Conservation (phyloP, 768 basidiomycete species). For the Lactifluus volemus region DNA sequence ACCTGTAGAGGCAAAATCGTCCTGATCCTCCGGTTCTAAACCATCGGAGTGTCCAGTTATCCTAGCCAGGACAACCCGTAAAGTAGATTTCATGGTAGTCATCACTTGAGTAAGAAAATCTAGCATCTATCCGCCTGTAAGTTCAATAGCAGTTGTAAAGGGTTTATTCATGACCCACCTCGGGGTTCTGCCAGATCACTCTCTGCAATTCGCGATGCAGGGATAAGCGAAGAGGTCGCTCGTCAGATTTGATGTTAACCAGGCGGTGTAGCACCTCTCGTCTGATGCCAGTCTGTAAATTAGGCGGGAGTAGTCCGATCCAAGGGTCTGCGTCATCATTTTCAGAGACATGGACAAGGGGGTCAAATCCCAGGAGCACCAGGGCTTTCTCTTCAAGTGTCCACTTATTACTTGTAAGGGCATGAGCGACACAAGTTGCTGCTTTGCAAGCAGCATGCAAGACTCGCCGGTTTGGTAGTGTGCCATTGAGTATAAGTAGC, state of each 20-base stretch:
- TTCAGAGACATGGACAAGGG: slow-evolving; percentile 41
- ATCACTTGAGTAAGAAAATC: slow-evolving; percentile 32
- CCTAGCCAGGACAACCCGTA: slow-evolving; percentile 32
- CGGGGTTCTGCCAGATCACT: slow-evolving; percentile 56
- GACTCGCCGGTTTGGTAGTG: slow-evolving; percentile 47
- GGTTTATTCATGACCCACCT: slow-evolving; percentile 48
- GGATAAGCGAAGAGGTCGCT: slow-evolving; percentile 15
- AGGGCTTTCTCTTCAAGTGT: slow-evolving; percentile 52
- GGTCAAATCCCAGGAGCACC: slow-evolving; percentile 58
- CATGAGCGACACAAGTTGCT: slow-evolving; percentile 31
- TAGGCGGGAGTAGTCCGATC: slow-evolving; percentile 42
- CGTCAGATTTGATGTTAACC: slow-evolving; percentile 16
- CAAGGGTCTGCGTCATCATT: slow-evolving; percentile 25
- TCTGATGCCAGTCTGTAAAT: slow-evolving; percentile 51
- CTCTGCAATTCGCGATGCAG: slow-evolving; percentile 39
- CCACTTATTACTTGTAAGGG: slow-evolving; percentile 42
- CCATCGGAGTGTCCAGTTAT: slow-evolving; percentile 20
- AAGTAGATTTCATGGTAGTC: slow-evolving; percentile 32
- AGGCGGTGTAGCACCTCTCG: slow-evolving; percentile 39
- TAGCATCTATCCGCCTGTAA: slow-evolving; percentile 39
- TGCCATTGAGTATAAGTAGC: slow-evolving; percentile 56
- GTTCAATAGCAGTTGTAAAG: background rate
- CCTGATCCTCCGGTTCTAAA: slow-evolving; percentile 37
- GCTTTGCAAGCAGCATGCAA: slow-evolving; percentile 55
- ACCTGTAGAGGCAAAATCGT: slow-evolving; percentile 50